Base-by-base conservation (phyloP, 2,329 filamentous ascomycete species). In the Ceratocystis papillata region DNA sequence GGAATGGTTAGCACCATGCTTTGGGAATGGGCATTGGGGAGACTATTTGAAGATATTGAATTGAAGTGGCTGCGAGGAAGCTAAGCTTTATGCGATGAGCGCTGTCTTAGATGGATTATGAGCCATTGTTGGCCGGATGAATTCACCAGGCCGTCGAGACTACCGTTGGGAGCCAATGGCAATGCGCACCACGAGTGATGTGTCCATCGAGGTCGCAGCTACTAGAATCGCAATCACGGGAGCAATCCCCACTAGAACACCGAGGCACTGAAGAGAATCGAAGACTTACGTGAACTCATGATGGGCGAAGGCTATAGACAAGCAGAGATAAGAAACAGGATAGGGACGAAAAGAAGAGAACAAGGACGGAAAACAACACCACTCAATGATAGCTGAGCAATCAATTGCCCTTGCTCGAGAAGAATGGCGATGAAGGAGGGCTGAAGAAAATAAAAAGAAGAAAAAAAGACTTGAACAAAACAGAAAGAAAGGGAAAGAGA, bases 241-340 rank as follows among this genome's bases (percentile, higher is more conserved):
- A 28, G 20, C 20, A 41, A 41, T 5, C 10, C 37, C 1, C 20
- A 15, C 48, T 28, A 15, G 20, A 53, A 20, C 37, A 15, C 48
- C 22, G 10, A 53, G 6, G 6, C 22, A 53, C 20, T 5, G 8
- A 53, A 2, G 12, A 28, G 57, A 41, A 10, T 33, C 28, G 44
- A 55, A 46, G 62, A 81, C 79, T 81, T 77, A 81, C 79, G 76
- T 73, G 79, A 81, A 79, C 79, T 81, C 79, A 81, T 81, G 74
- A 71, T 80, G 79, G 75, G 74, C 71, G 67, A 72, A 67, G 10
- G 65, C 53, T 69, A 63, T 64, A 67, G 70, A 70, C 69, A 70
- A 62, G 64, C 67, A 69, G 68, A 69, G 65, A 66, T 67, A 69
- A 70, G 65, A 72, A 74, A 72, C 72, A 73, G 72, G 73, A 73